Base-by-base conservation (phyloP, 768 basidiomycete genomes). In the Sporobolomyces roseus region DNA sequence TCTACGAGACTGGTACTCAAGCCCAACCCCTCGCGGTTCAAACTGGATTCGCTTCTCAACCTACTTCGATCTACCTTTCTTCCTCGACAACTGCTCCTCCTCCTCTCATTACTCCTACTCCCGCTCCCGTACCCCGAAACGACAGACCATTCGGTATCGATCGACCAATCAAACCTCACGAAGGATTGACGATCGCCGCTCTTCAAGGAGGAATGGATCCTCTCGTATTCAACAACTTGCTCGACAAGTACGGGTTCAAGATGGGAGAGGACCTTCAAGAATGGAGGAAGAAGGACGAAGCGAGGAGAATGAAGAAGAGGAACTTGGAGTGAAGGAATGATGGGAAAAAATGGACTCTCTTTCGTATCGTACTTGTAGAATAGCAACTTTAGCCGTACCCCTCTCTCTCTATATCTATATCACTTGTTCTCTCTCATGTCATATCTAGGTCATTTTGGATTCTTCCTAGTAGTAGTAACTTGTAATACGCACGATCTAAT, bases 141-240 rank as follows among this genome's bases (percentile, higher is more conserved):
- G n/a, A n/a, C n/a, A n/a, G 51, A 51, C 61, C 61, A 3, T 62
- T 53, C 61, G 36, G 46, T n/a, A 9, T 53, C 50, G 35, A 62
- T 12, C 61, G 51, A 38, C 49, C 64, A 23, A 49, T 65, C 17
- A 27, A 36, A 30, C n/a, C 27, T 3, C 48, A 65, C 55, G 64
- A 65, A 30, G 54, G 46, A 19, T 33, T 65, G 17, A 21, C 36
- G 36, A 51, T 65, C 38, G 64, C 64, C 3, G 64, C 55, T 10
- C 32, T 12, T 21, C 29, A 46, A 48, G 64, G 55, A 38, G 64
- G 64, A 12, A 41, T 65, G 48, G 64, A 65, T 30, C 64, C 64
- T 17, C 8, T 21, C 27, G 36, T 36, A 3, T 36, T 65, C 55
- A 14, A 17, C 12, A 25, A 41, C 35, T 21, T 65, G 36, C 38